A percentile compares a stretch with the other conserved stretches of the same genome.
Conservation (phyloP, 2,329 filamentous ascomycete genomes). For the Sarocladium oryzae region DNA sequence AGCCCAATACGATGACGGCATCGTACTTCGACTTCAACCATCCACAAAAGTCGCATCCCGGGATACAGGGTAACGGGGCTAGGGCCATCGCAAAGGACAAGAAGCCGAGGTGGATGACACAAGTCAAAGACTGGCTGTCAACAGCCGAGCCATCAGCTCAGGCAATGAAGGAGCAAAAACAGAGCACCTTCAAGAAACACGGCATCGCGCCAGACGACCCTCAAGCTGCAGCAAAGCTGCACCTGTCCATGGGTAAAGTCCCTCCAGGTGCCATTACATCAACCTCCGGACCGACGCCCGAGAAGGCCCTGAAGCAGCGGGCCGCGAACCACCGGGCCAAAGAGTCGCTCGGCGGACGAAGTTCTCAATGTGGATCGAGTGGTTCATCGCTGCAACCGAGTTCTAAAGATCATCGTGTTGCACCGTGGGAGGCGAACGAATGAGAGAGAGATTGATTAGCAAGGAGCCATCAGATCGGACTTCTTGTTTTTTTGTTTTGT, state of each 20-base stretch:
- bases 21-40: not conserved
- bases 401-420: slow-evolving; percentile 2
- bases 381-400: not conserved
- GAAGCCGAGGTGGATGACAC: slow-evolving; percentile 28
- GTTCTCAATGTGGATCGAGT: slow-evolving; percentile 3
- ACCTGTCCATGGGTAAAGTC: slow-evolving; percentile 37
- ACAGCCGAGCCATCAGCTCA: slow-evolving; percentile 43
- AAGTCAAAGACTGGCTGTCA: slow-evolving; percentile 42
- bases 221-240: slow-evolving; percentile 39
- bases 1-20: not conserved
- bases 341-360: not conserved
- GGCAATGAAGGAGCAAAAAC: slow-evolving; percentile 40
- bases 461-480: not conserved
- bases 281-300: slow-evolving; percentile 37
- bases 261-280: slow-evolving; percentile 40
- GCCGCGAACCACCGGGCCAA: not conserved
- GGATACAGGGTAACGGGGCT: not conserved
- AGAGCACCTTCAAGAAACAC: slow-evolving; percentile 34
- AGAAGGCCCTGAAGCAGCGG: slow-evolving; percentile 30
- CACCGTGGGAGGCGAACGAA: slow-evolving; percentile 6
- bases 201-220: slow-evolving; percentile 36
- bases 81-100: not conserved
- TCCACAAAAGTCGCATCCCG: not conserved
- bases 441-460: not conserved
- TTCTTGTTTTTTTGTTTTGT: too few relatives aligned